Base-by-base conservation (phyloP, 1,284 basidiomycete species). In the Cystobasidiaceae sp. region DNA sequence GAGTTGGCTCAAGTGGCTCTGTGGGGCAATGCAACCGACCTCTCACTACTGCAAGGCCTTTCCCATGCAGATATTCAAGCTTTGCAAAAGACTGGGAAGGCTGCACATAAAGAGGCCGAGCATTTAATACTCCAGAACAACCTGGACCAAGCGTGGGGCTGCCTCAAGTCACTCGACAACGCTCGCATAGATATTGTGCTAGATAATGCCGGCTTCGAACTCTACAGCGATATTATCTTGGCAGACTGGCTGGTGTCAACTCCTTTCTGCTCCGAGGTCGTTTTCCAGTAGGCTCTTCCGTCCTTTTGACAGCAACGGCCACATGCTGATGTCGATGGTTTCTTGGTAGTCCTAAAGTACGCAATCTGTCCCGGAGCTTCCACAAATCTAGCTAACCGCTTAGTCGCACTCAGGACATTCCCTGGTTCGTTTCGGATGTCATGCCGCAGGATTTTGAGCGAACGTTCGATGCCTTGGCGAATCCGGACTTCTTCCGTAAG, bases 51-150 rank as follows among this genome's bases (percentile, higher is more conserved):
- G 62, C 97, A 97, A 79, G 93, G 97, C 79, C 74, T 76, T 45
- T 90, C 90, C 13, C 93, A 97, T 78, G 93, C 97, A 45, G 93
- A 97, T 77, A 97, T 98, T 79, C 94, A 94, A 78, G 85, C 88
- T 59, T 82, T 97, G 19, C 93, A 98, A 77, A 67, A 62, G 45
- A 59, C 65, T 15, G 90, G 87, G 6, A 83, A 82, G 59, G 86
- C 87, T 15, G 86, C 87, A 0, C 88, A 90, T 73, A 81, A 82
- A 9, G 86, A 85, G 9, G 83, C 89, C 23, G 81, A 84, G 51
- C 81, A 87, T 59, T 90, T 85, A 71, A 91, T 98, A 56, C 80
- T 98, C 17, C 84, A 51, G 83, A 89, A 97, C 72, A 90, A 97
- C 73, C 84, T 93, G 71, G 81, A 84, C 34, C 77, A 79, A 17